Evolutionary conservation across 1,139 yeast species (phyloP).

Genomic region (Saccharomyces hybrid): DNA sequence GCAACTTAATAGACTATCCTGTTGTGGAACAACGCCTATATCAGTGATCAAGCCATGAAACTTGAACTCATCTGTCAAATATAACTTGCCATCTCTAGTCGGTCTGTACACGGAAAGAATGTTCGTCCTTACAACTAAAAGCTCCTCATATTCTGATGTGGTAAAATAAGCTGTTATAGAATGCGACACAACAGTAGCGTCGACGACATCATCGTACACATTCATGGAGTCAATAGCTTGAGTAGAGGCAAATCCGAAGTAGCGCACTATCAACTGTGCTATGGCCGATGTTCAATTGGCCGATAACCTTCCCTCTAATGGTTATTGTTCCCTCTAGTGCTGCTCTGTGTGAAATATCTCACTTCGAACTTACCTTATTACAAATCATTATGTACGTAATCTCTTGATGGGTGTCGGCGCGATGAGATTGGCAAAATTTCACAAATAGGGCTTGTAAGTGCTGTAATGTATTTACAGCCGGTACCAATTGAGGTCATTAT

Average conservation of each 20-base stretch:
- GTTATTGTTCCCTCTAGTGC: not conserved
- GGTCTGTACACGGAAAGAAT: conserved; percentile 61
- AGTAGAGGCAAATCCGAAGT: not conserved
- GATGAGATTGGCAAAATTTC: not conserved
- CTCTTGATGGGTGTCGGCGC: not conserved
- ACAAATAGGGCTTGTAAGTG: not conserved
- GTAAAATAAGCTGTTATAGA: conserved; percentile 59
- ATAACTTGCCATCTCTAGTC: conserved; percentile 37
- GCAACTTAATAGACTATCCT: conserved; percentile 45
- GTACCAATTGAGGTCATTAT: not conserved
- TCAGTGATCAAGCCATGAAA: conserved; percentile 65
- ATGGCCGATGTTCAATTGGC: not conserved
- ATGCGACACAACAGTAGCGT: conserved; percentile 67
- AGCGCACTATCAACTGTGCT: not conserved
- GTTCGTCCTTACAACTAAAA: conserved; percentile 66
- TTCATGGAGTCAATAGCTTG: conserved; percentile 47
- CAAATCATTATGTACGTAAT: not conserved
- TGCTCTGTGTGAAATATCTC: not conserved
- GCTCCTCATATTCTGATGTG: conserved; percentile 41
- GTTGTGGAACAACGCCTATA: conserved; percentile 46
- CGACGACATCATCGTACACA: conserved; percentile 70
- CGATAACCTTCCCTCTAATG: not conserved
- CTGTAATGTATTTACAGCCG: not conserved
- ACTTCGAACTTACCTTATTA: not conserved
- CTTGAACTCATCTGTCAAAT: conserved; percentile 57